Percentiles rank a stretch among this genome's conserved stretches.
Evolutionary conservation across 1,139 yeast genomes (phyloP).

Genomic region (Nakaseomyces uthaithaninus): DNA sequence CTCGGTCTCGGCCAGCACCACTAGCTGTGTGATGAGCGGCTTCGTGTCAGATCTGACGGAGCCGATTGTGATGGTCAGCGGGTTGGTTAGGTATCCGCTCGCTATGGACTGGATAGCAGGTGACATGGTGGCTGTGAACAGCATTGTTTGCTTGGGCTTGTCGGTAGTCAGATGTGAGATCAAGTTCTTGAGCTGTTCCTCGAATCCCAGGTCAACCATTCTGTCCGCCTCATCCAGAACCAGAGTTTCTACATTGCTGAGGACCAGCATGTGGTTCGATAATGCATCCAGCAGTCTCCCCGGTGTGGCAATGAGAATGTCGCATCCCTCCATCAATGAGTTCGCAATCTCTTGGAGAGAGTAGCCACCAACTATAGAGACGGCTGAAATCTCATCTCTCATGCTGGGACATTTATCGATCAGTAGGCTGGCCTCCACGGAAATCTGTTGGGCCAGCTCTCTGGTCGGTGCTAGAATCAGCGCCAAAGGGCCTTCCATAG

Average conservation of each 20-base stretch:
- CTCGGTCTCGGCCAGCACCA: constrained; percentile 45
- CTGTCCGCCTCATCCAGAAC: constrained; percentile 91
- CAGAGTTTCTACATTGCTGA: constrained; percentile 57
- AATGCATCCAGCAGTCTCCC: constrained; percentile 79
- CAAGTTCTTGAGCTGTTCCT: constrained; percentile 61
- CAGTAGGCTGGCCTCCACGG: constrained; percentile 53
- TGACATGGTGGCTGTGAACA: constrained; percentile 95
- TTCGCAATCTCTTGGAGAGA: constrained; percentile 65
- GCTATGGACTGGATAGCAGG: constrained; percentile 62
- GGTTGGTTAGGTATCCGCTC: constrained; percentile 48
- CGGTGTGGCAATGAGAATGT: constrained; percentile 86
- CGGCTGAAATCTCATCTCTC: constrained; percentile 37
- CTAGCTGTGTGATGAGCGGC: constrained; percentile 26
- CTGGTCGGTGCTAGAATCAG: constrained; percentile 84
- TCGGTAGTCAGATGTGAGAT: constrained; percentile 31
- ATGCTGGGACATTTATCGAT: constrained; percentile 29
- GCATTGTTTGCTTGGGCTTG: constrained; percentile 49
- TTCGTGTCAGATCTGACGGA: constrained; percentile 48
- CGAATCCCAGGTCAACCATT: constrained; percentile 94
- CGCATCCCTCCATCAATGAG: constrained; percentile 59
- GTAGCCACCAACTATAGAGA: constrained; percentile 85
- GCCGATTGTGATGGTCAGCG: constrained; percentile 62
- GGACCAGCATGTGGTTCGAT: constrained; percentile 53
- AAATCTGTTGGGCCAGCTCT: constrained; percentile 85
- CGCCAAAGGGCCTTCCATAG: constrained; percentile 53